phyloP scores from a whole-genome alignment of 441 rosid species.

The Isatis lusitanica region DNA sequence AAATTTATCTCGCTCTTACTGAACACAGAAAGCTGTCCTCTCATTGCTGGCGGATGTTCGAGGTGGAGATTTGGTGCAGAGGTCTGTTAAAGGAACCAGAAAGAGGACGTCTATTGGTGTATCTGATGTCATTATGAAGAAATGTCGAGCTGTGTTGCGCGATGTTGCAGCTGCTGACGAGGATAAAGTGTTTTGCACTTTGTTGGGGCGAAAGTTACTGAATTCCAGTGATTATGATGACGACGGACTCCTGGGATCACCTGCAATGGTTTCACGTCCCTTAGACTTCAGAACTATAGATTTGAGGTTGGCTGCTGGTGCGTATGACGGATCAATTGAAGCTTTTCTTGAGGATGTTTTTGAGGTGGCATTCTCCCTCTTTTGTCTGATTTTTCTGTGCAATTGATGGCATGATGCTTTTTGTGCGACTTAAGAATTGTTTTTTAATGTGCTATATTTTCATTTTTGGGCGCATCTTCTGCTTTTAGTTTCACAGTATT shows the following conservation, averaged over 20 bases:
- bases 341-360: conserved; percentile 95
- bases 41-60: conserved; percentile 76
- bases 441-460: background rate
- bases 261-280: conserved; percentile 96
- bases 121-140: conserved; percentile 86
- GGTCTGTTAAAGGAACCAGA: conserved; percentile 57
- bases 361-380: conserved; percentile 62
- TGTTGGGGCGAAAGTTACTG: conserved; percentile 80
- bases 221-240: conserved; percentile 82
- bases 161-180: conserved; percentile 85
- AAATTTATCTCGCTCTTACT: conserved; percentile 37
- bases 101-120: conserved; percentile 54
- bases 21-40: conserved; percentile 97
- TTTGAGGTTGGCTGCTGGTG: conserved; percentile 92
- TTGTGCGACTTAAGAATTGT: conserved; percentile 20
- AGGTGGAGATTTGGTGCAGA: conserved; percentile 52
- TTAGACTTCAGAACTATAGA: conserved; percentile 97
- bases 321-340: conserved; percentile 84
- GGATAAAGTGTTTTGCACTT: conserved; percentile 82
- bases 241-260: conserved; percentile 96
- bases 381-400: conserved; percentile 1
- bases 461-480: background rate
- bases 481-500: conserved; percentile 7
- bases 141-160: conserved; percentile 85
- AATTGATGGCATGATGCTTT: conserved; percentile 18